Evolutionary conservation across 2,329 filamentous ascomycete genomes (phyloP).

Genomic region (Myriangium duriaei): DNA sequence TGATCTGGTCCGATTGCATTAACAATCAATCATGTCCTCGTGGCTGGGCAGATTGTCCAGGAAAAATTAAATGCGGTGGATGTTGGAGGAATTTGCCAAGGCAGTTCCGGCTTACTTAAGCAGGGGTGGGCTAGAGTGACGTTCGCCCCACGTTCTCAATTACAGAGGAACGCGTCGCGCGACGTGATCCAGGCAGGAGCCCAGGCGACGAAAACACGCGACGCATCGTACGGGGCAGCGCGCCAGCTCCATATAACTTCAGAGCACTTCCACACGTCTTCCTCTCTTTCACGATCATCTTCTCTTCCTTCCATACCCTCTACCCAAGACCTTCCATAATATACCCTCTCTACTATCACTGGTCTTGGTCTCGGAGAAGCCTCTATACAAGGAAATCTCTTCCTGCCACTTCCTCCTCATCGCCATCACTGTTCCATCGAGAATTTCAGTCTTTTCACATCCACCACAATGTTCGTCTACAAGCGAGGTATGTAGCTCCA

Average conservation of each 20-base stretch:
- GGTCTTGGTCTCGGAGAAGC: conserved; percentile 9
- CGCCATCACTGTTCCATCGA: conserved; percentile 10
- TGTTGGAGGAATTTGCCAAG: too few relatives aligned
- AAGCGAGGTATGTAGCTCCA: conserved; percentile 42
- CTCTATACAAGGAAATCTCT: conserved; percentile 3
- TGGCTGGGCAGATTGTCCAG: too few relatives aligned
- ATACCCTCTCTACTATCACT: conserved; percentile 4
- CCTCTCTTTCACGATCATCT: conserved; percentile 9
- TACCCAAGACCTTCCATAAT: conserved; percentile 7
- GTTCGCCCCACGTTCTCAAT: conserved; percentile 5
- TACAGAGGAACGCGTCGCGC: neutral
- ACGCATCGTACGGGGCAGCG: neutral
- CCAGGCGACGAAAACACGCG: neutral
- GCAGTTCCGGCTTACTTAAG: neutral
- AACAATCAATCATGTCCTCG: too few relatives aligned
- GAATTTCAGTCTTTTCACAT: conserved; percentile 15
- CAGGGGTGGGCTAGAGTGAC: conserved; percentile 1
- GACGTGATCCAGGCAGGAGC: neutral
- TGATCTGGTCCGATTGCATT: too few relatives aligned
- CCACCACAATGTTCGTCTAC: conserved; percentile 48
- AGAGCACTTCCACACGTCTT: conserved; percentile 2
- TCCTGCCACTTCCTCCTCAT: conserved; percentile 7
- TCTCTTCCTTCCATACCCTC: conserved; percentile 4
- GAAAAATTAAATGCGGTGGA: too few relatives aligned
- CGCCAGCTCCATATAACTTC: neutral